Evolutionary conservation across 164 flowering plant genomes (phyloP).

Genomic region (Liquidambar formosana): DNA sequence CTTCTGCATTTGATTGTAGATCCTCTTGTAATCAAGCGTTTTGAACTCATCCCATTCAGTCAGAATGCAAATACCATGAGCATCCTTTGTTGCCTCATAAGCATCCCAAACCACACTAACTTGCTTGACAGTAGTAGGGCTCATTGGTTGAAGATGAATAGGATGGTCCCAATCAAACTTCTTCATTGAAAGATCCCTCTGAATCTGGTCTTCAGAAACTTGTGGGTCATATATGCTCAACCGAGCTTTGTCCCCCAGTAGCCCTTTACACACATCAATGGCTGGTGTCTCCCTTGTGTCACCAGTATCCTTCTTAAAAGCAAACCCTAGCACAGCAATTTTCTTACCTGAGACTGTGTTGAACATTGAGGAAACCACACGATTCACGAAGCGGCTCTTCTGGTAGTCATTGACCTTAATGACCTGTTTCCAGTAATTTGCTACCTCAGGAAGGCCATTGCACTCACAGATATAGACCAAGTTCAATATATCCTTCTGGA

Average conservation of each 20-base stretch:
- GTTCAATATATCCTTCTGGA: constrained; percentile 66
- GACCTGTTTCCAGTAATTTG: constrained; percentile 67
- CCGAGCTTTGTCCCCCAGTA: constrained; percentile 59
- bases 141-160: constrained; percentile 41
- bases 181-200: constrained; percentile 55
- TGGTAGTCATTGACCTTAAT: constrained; percentile 66
- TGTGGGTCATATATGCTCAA: constrained; percentile 67
- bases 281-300: constrained; percentile 73
- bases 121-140: constrained; percentile 44
- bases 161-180: constrained; percentile 78
- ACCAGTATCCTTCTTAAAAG: constrained; percentile 73
- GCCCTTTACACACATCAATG: constrained; percentile 65
- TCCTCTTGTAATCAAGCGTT: constrained; percentile 51
- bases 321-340: constrained; percentile 59
- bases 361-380: constrained; percentile 64
- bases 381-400: constrained; percentile 57
- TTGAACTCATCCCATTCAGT: constrained; percentile 82
- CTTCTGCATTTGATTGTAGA: constrained; percentile 62
- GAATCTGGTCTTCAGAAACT: constrained; percentile 61
- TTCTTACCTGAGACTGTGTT: constrained; percentile 62
- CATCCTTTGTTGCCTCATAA: constrained; percentile 56
- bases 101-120: constrained; percentile 49
- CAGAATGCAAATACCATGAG: constrained; percentile 67
- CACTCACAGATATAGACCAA: constrained; percentile 65
- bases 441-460: constrained; percentile 72